These are phyloP conservation scores for Thymus quinquecostatus DNA, from an alignment of 257 asterid genomes.

Conservation along the genomic window DNA sequence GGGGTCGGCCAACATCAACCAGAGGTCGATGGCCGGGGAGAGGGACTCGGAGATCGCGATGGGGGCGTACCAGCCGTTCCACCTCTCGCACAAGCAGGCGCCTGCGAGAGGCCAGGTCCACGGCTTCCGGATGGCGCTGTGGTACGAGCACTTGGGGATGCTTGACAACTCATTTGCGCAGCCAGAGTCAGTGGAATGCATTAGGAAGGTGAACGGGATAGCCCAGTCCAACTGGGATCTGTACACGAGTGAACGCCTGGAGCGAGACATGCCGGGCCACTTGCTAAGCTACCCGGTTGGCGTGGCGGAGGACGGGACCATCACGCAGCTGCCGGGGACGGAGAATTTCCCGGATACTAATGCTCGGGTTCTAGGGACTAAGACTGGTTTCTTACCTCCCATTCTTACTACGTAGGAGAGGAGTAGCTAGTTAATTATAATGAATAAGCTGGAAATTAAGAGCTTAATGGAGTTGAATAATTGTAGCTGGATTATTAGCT, in stretches of 20 bases:
- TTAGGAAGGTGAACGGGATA: slow-evolving; percentile 49
- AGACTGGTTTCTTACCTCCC: slow-evolving; percentile 45
- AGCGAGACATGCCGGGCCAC: slow-evolving; percentile 63
- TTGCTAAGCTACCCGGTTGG: slow-evolving; percentile 62
- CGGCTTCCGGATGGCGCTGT: slow-evolving; percentile 74
- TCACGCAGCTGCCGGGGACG: slow-evolving; percentile 54
- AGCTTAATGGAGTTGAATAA: too few relatives aligned
- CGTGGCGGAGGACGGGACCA: slow-evolving; percentile 46
- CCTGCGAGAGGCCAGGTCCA: slow-evolving; percentile 72
- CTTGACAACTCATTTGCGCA: slow-evolving; percentile 45
- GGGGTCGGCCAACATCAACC: slow-evolving; percentile 80
- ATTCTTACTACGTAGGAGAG: slow-evolving; percentile 56
- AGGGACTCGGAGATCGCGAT: slow-evolving; percentile 79
- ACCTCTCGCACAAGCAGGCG: slow-evolving; percentile 40
- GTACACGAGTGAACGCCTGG: slow-evolving; percentile 40
- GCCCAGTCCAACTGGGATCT: slow-evolving; percentile 56
- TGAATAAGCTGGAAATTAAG: too few relatives aligned
- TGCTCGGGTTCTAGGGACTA: slow-evolving; percentile 57
- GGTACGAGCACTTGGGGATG: slow-evolving; percentile 73
- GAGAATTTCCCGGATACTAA: slow-evolving; percentile 63
- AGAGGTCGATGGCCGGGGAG: slow-evolving; percentile 77
- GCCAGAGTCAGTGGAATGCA: slow-evolving; percentile 59
- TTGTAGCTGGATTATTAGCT: too few relatives aligned
- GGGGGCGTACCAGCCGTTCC: slow-evolving; percentile 79
- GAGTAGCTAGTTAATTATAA: too few relatives aligned